Percentiles rank a stretch among this genome's conserved stretches.
Conservation (phyloP, 495 filamentous ascomycete genomes). For the Umbilicaria muhlenbergii region DNA sequence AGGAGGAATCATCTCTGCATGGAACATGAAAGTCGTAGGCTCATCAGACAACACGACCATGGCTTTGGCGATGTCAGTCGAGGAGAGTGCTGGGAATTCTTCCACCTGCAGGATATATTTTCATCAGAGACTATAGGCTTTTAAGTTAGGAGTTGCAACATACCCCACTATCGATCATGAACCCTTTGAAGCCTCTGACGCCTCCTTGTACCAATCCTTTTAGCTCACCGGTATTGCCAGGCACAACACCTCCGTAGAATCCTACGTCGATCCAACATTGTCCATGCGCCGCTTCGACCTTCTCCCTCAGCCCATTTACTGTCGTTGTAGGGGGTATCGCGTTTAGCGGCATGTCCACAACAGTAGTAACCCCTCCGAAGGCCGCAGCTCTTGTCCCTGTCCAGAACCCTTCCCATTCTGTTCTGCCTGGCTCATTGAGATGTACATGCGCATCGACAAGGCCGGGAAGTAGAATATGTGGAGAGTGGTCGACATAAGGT, state of each 20-base stretch:
- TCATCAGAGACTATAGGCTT: not conserved
- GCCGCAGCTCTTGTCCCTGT: slow-evolving; percentile 88
- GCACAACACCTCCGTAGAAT: slow-evolving; percentile 92
- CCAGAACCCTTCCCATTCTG: slow-evolving; percentile 97
- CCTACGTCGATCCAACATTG: slow-evolving; percentile 98
- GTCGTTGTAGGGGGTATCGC: slow-evolving; percentile 95
- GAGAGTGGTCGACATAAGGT: slow-evolving; percentile 70
- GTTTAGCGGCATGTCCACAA: slow-evolving; percentile 96
- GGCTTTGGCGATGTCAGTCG: slow-evolving; percentile 59
- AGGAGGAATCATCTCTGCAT: slow-evolving; percentile 94
- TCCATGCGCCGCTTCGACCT: slow-evolving; percentile 68
- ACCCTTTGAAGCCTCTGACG: slow-evolving; percentile 93
- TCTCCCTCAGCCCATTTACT: slow-evolving; percentile 62
- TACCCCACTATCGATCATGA: slow-evolving; percentile 93
- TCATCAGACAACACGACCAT: slow-evolving; percentile 63
- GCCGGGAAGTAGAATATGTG: slow-evolving; percentile 76
- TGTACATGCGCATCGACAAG: slow-evolving; percentile 96
- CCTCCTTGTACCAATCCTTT: slow-evolving; percentile 68
- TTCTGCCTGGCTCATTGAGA: slow-evolving; percentile 91
- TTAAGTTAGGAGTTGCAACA: slow-evolving; percentile 15
- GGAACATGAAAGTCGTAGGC: slow-evolving; percentile 91
- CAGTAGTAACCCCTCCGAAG: slow-evolving; percentile 93
- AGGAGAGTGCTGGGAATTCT: slow-evolving; percentile 83
- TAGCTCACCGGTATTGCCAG: slow-evolving; percentile 71
- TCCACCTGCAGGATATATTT: slow-evolving; percentile 43